phyloP scores from a whole-genome alignment of 768 basidiomycete genomes.

The Collybia sordida region DNA sequence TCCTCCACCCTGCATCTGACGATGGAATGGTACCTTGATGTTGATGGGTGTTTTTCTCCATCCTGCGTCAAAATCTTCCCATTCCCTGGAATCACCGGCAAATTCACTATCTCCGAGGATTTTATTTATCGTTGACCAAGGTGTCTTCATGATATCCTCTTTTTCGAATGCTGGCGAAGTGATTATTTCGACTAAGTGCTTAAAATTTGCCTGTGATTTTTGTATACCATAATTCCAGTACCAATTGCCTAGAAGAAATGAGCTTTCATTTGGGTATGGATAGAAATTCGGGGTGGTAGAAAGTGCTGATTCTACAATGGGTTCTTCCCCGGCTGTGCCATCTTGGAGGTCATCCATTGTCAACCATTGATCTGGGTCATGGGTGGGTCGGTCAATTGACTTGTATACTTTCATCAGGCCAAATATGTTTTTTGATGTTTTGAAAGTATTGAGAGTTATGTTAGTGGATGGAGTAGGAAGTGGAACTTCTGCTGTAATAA shows the following conservation, averaged over 20 bases:
- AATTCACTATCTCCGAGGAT: not conserved
- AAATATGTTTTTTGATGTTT: not conserved
- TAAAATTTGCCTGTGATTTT: slow-evolving; percentile 14
- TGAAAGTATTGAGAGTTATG: not conserved
- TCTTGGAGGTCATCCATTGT: not conserved
- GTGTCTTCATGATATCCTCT: not conserved
- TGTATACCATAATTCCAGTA: slow-evolving; percentile 15
- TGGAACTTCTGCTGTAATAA: too few relatives aligned
- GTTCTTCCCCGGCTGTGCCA: too few relatives aligned
- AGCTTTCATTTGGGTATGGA: slow-evolving; percentile 6
- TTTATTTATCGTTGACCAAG: not conserved
- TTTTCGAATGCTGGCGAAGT: slow-evolving; percentile 6
- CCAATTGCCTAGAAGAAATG: slow-evolving; percentile 15
- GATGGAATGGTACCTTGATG: slow-evolving; percentile 6
- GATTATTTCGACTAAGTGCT: slow-evolving; percentile 14
- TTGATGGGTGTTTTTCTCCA: not conserved
- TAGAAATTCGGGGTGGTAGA: not conserved
- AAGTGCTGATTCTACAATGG: not conserved
- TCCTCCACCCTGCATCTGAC: slow-evolving; percentile 11
- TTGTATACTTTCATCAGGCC: not conserved
- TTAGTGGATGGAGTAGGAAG: not conserved
- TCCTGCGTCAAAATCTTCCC: not conserved
- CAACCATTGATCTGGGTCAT: not conserved
- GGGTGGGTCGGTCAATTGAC: not conserved
- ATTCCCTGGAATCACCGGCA: too few relatives aligned